These are phyloP conservation scores for Elaeis guineensis DNA, from an alignment of 176 grass and related monocot genomes.

Conservation along the genomic window DNA sequence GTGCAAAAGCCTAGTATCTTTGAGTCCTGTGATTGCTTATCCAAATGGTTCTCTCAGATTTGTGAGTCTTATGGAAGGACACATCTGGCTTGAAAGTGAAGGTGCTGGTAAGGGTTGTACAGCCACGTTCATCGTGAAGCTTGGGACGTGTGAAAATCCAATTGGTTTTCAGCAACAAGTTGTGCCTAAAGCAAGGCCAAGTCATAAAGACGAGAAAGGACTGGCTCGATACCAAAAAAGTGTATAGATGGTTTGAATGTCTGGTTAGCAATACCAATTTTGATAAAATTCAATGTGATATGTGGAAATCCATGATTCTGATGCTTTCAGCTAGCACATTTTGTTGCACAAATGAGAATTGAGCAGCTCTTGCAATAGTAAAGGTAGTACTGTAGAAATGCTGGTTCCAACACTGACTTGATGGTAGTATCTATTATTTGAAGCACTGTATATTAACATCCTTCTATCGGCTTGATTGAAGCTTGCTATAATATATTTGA, in stretches of 20 bases:
- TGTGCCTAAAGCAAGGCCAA: conserved; percentile 40
- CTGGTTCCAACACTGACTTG: too few species aligned
- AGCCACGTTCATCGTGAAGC: conserved; percentile 61
- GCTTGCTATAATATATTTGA: too few species aligned
- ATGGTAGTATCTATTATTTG: too few species aligned
- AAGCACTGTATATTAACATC: too few species aligned
- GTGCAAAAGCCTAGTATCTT: too few species aligned
- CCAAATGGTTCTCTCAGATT: conserved; percentile 36
- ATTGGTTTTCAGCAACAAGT: conserved; percentile 53
- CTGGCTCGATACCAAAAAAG: conserved; percentile 57
- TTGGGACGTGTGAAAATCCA: conserved; percentile 47
- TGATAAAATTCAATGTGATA: conserved; percentile 22
- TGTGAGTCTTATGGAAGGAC: conserved; percentile 82
- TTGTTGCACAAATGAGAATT: conserved; percentile 34
- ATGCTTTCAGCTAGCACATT: conserved; percentile 21
- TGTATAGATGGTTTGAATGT: conserved; percentile 37
- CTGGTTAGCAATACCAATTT: background rate
- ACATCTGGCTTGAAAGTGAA: conserved; percentile 95
- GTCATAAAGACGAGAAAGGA: conserved; percentile 34
- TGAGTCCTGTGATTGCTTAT: too few species aligned
- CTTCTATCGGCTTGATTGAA: too few species aligned
- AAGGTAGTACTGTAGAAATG: too few species aligned
- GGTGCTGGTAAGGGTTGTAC: conserved; percentile 84
- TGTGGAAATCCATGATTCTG: conserved; percentile 15
- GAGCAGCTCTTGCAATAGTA: too few species aligned